Evolutionary conservation across 2,329 filamentous ascomycete species (phyloP).

Genomic region (Diaporthe australafricana): DNA sequence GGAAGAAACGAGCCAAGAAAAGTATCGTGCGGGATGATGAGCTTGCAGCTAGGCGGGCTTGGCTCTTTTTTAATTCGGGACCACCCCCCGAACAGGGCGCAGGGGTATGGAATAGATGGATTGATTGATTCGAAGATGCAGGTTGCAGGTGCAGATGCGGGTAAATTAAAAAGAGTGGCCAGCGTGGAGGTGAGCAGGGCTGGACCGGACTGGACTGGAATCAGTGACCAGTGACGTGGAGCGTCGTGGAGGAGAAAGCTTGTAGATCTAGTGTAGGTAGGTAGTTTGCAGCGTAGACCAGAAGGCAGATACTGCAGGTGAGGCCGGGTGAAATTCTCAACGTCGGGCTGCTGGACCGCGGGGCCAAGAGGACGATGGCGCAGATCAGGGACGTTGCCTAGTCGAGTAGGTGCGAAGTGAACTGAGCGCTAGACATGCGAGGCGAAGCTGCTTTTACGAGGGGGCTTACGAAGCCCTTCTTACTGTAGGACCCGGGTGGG

Average conservation of each 20-base stretch:
- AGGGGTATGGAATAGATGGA: constrained; percentile 6
- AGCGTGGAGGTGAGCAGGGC: constrained; percentile 4
- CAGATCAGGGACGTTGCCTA: constrained; percentile 17
- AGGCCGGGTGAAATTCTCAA: not conserved
- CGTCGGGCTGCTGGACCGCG: not conserved
- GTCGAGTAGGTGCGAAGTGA: constrained; percentile 4
- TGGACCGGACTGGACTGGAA: constrained; percentile 2
- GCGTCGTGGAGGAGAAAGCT: not conserved
- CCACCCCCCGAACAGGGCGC: constrained; percentile 18
- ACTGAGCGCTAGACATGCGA: not conserved
- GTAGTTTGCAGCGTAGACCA: not conserved
- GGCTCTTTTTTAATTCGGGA: constrained; percentile 29
- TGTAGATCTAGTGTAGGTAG: too few relatives aligned
- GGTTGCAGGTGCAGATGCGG: not conserved
- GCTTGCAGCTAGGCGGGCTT: constrained; percentile 29
- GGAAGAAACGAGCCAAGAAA: constrained; percentile 26
- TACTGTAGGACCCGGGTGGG: not conserved
- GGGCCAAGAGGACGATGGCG: constrained; percentile 14
- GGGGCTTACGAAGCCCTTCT: constrained; percentile 1
- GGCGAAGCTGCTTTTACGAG: not conserved
- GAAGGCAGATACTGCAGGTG: not conserved
- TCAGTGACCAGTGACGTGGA: constrained; percentile 7
- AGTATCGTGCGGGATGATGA: constrained; percentile 20
- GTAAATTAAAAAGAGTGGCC: constrained; percentile 7
- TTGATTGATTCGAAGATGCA: constrained; percentile 4